These are phyloP conservation scores for Acanthamoeba triangularis DNA, from an alignment of 208 protist species.

Conservation along the genomic window DNA sequence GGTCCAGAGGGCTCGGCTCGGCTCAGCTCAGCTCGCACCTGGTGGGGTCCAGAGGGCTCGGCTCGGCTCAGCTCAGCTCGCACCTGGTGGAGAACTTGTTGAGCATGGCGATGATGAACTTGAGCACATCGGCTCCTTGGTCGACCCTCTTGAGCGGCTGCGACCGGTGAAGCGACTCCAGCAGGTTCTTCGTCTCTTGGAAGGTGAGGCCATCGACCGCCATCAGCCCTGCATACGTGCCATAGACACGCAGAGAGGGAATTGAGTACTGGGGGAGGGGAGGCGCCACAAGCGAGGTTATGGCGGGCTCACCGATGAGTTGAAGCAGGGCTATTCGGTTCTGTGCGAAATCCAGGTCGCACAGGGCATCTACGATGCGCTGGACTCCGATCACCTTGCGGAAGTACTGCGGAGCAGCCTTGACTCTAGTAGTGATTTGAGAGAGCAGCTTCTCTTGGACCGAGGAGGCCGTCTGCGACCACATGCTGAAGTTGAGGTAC, in stretches of 20 bases:
- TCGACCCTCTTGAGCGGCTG: conserved; percentile 26
- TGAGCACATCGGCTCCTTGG: conserved; percentile 40
- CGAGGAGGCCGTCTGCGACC: conserved; percentile 3
- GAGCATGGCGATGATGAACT: conserved; percentile 55
- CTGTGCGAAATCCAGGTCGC: conserved; percentile 37
- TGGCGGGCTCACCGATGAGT: neutral
- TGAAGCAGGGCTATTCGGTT: conserved; percentile 54
- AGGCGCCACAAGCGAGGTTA: too few species aligned
- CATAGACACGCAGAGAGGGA: neutral
- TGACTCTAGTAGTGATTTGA: conserved; percentile 14
- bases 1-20: too few species aligned
- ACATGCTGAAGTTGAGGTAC: conserved; percentile 70
- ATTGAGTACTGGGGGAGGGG: neutral
- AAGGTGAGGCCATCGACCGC: conserved; percentile 32
- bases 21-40: too few species aligned
- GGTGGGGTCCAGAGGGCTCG: too few species aligned
- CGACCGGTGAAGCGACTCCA: conserved; percentile 42
- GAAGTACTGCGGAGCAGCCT: conserved; percentile 42
- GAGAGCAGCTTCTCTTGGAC: conserved; percentile 52
- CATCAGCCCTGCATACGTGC: conserved; percentile 9
- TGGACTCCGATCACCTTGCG: conserved; percentile 66
- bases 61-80: too few species aligned
- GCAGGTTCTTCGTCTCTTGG: conserved; percentile 39
- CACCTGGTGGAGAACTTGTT: conserved; percentile 54
- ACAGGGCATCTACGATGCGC: conserved; percentile 63